Conservation (phyloP, 257 asterid genomes). For the Cordia subcordata region DNA sequence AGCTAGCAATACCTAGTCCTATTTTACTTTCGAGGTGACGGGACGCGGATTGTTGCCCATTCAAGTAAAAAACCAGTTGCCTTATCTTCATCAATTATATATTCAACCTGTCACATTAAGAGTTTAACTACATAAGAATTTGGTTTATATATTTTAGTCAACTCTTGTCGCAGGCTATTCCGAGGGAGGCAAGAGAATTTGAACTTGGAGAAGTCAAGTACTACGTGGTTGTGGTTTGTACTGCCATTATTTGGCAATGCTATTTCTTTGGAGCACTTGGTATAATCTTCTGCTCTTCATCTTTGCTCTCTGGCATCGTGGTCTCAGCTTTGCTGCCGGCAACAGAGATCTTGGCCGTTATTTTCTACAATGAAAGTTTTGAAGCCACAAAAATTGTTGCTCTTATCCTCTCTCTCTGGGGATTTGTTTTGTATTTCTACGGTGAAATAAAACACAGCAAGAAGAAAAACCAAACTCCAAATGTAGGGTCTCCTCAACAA, state of each 20-base stretch:
- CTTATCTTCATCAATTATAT: too few relatives aligned
- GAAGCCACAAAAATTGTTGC: conserved; percentile 21
- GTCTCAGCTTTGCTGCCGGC: conserved; percentile 14
- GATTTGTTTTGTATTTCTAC: conserved; percentile 24
- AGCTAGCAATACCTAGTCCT: too few relatives aligned
- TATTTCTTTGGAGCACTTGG: conserved; percentile 15
- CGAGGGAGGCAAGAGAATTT: conserved; percentile 19
- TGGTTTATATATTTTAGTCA: background rate
- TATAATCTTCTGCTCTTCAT: conserved; percentile 22
- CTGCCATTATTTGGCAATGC: conserved; percentile 21
- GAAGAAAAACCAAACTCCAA: conserved; percentile 3
- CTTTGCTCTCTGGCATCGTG: conserved; percentile 18
- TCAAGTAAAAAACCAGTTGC: too few relatives aligned
- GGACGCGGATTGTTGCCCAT: too few relatives aligned
- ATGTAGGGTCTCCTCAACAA: background rate
- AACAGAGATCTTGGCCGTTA: conserved; percentile 17
- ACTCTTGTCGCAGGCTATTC: conserved; percentile 13
- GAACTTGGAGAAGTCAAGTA: conserved; percentile 21
- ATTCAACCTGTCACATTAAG: too few relatives aligned
- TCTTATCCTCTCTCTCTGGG: conserved; percentile 27
- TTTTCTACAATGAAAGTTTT: conserved; percentile 19
- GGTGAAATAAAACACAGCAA: conserved; percentile 14
- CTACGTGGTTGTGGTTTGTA: conserved; percentile 8
- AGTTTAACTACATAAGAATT: background rate
- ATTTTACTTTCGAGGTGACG: too few relatives aligned